These are phyloP conservation scores for Inga leiocalycina DNA, from an alignment of 306 rosid genomes.

Conservation along the genomic window DNA sequence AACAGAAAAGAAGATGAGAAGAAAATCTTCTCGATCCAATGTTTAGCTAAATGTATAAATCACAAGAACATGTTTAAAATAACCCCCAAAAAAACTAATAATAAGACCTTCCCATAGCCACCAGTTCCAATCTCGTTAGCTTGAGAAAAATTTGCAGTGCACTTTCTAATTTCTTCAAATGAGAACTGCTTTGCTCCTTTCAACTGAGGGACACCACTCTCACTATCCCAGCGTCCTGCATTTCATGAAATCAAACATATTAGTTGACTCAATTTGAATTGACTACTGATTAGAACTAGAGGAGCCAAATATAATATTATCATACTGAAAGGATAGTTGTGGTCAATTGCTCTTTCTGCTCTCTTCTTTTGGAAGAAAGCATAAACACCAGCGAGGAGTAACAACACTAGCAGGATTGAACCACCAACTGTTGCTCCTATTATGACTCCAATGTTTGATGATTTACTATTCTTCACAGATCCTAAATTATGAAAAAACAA, in stretches of 20 bases:
- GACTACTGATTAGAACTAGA: constrained; percentile 10
- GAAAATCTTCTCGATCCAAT: not conserved
- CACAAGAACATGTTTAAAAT: not conserved
- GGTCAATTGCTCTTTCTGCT: constrained; percentile 44
- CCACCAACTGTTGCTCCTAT: constrained; percentile 75
- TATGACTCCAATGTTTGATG: constrained; percentile 43
- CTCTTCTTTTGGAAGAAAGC: constrained; percentile 55
- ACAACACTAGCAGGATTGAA: constrained; percentile 46
- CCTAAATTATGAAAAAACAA: constrained; percentile 15
- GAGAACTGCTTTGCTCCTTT: constrained; percentile 61
- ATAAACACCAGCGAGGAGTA: constrained; percentile 53
- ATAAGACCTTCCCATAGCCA: constrained; percentile 64
- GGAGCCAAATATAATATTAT: constrained; percentile 4
- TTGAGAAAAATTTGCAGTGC: constrained; percentile 52
- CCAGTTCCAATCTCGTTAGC: constrained; percentile 61
- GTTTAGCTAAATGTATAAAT: constrained; percentile 4
- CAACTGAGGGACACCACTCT: constrained; percentile 47
- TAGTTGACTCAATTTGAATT: constrained; percentile 14
- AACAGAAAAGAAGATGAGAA: not conserved
- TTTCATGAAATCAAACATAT: constrained; percentile 34
- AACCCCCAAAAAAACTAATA: not conserved
- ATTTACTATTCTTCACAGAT: constrained; percentile 30
- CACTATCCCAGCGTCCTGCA: constrained; percentile 42
- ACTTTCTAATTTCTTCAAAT: constrained; percentile 57
- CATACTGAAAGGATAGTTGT: constrained; percentile 51